Evolutionary conservation across 225 moss, liverwort and hornwort species (phyloP), one percentile per base, ranked within the genome.

Genomic region (Bryoerythrophyllum caledonicum): DNA sequence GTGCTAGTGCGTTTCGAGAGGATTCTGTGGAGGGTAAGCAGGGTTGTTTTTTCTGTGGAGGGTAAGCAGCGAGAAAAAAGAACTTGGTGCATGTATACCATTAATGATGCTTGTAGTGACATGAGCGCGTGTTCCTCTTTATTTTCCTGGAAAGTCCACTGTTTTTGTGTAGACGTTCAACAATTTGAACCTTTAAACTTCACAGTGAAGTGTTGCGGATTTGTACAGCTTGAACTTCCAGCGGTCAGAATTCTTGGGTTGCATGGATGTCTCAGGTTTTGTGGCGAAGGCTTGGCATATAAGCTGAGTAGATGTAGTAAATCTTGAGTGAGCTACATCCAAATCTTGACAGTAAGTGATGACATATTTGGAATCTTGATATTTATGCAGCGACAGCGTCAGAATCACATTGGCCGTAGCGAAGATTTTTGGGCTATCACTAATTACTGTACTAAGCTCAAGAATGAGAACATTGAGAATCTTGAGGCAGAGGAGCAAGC

Each of bases 341-440:
- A 65, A 56, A 15, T 27, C 41, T 64, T 40, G 52, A 30, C 38
- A 41, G 26, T 66, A 8, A 74, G 71, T 74, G 74, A 66, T 74
- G 34, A 34, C 3, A 34, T 34, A 44, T 71, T 26, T 27, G 54
- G 19, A 53, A 54, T 41, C 19, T 32, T 68, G 74, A 49, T 70
- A 8, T 41, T 63, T 35, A 16, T 86, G 76, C 83, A 86, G 86
- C 78, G 67, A 83, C 84, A 82, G 17, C 84, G 75, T 49, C 79
- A 76, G 75, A 73, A 79, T 35, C 78, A 78, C 51, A 84, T 84
- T 6, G 81, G 84, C 34, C 81, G 76, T 75, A 87, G 78, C 60
- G 65, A 74, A 74, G 87, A 87, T 40, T 46, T 76, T 60, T 64
- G 35, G 4, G 43, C 78, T 75, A 77, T 86, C 58, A 80, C 74